phyloP scores from a whole-genome alignment of 306 rosid genomes.

The Benincasa hispida region DNA sequence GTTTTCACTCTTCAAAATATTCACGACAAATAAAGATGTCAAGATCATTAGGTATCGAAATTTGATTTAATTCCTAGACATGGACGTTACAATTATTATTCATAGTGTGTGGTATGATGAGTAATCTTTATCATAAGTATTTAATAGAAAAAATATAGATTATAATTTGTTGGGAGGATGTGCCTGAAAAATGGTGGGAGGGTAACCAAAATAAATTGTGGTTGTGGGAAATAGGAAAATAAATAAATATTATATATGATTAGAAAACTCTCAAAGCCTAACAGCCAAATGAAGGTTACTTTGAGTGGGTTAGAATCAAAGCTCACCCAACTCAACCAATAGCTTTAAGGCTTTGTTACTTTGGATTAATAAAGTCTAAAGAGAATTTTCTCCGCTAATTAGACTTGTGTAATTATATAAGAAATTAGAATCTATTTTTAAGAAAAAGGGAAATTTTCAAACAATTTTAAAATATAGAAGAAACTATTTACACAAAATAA shows the following conservation, averaged over 20 bases:
- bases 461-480: too few relatives aligned
- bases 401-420: too few relatives aligned
- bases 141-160: not conserved
- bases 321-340: not conserved
- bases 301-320: constrained; percentile 10
- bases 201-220: not conserved
- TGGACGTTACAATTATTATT: too few relatives aligned
- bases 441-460: too few relatives aligned
- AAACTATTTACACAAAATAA: too few relatives aligned
- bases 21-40: too few relatives aligned
- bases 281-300: constrained; percentile 1
- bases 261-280: not conserved
- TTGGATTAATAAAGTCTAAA: not conserved
- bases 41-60: too few relatives aligned
- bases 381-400: not conserved
- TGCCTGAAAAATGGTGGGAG: not conserved
- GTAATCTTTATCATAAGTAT: not conserved
- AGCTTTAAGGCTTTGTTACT: not conserved
- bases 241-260: not conserved
- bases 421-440: too few relatives aligned
- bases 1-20: too few relatives aligned
- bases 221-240: not conserved
- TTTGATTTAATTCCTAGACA: too few relatives aligned
- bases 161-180: not conserved
- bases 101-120: not conserved